These are phyloP conservation scores for Alternaria consortialis DNA, from an alignment of 2,329 filamentous ascomycete genomes.

Conservation along the genomic window DNA sequence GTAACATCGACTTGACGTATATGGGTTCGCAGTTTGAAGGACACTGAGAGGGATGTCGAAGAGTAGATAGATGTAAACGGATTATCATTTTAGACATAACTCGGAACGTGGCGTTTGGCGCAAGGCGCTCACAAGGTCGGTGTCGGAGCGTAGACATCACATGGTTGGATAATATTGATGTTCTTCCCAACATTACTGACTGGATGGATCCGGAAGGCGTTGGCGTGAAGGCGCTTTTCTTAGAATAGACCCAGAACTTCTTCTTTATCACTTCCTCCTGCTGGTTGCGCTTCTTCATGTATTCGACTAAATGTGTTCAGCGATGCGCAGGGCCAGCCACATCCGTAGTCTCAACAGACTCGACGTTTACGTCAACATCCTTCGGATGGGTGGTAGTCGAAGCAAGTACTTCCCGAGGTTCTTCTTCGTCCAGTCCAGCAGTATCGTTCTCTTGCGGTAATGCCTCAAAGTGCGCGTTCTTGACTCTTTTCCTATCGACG, in stretches of 20 bases:
- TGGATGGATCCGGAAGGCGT: not conserved
- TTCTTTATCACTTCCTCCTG: not conserved
- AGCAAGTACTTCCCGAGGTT: not conserved
- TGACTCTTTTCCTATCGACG: constrained; percentile 56
- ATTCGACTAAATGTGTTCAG: not conserved
- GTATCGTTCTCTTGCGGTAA: constrained; percentile 25
- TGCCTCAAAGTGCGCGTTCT: constrained; percentile 41
- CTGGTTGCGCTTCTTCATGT: not conserved
- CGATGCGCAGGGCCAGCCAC: constrained; percentile 18
- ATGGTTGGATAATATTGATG: not conserved
- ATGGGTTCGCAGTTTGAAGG: constrained; percentile 7
- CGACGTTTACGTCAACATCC: constrained; percentile 21
- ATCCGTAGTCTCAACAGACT: constrained; percentile 28
- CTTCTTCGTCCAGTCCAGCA: constrained; percentile 17
- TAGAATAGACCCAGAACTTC: not conserved
- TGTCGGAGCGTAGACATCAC: not conserved
- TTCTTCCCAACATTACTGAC: not conserved
- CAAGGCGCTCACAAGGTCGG: not conserved
- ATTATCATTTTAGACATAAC: not conserved
- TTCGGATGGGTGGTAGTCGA: constrained; percentile 13
- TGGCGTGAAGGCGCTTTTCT: not conserved
- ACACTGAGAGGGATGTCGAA: not conserved
- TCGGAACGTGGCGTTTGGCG: not conserved
- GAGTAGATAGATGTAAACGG: not conserved
- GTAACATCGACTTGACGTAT: not conserved